Percentiles rank a stretch among this genome's conserved stretches.
Evolutionary conservation across 495 filamentous ascomycete genomes (phyloP).

Genomic region (Trypethelium eluteriae): DNA sequence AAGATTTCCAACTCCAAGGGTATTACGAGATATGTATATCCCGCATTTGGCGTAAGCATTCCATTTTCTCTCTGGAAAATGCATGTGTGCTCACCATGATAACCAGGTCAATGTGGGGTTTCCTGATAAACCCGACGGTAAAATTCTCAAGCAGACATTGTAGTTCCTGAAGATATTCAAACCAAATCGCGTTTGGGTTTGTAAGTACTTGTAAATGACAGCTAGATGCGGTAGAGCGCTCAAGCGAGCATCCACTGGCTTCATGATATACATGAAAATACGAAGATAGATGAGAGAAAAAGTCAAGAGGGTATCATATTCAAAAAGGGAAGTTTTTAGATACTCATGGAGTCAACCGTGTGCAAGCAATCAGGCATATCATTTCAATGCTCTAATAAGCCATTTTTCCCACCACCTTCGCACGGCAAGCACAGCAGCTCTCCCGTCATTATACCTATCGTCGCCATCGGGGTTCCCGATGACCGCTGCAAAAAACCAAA

Average conservation of each 20-base stretch:
- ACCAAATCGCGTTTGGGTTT: not conserved
- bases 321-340: no score
- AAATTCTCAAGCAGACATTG: not conserved
- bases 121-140: constrained; percentile 20
- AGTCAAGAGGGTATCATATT: no score
- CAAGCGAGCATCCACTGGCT: not conserved
- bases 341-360: no score
- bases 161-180: not conserved
- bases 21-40: constrained; percentile 65
- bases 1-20: constrained; percentile 54
- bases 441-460: constrained; percentile 55
- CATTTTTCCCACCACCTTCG: constrained; percentile 56
- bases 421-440: constrained; percentile 52
- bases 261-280: not conserved
- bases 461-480: constrained; percentile 58
- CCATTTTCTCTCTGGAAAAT: not conserved
- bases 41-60: constrained; percentile 58
- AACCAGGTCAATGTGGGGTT: constrained; percentile 25
- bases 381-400: constrained; percentile 30
- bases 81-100: constrained; percentile 10
- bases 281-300: no score
- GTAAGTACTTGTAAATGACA: not conserved
- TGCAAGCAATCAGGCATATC: not conserved
- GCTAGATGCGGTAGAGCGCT: not conserved
- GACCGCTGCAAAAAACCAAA: constrained; percentile 57